Percentiles rank a stretch among this genome's conserved stretches.
phyloP scores from a whole-genome alignment of 495 filamentous ascomycete species.

The Parachaetomium inaequale region DNA sequence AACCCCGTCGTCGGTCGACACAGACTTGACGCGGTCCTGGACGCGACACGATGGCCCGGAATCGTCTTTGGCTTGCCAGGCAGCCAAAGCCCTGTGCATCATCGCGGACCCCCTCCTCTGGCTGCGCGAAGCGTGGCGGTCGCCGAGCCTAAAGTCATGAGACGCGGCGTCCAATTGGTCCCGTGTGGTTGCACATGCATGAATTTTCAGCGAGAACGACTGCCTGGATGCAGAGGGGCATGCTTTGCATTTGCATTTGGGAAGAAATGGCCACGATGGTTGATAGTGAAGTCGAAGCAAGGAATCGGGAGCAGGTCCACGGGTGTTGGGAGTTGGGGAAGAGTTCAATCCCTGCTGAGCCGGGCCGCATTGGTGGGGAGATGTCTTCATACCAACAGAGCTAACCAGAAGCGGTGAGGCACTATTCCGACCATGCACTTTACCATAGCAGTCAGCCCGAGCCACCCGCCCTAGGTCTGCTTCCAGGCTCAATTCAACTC shows the following conservation, averaged over 20 bases:
- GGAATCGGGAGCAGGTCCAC: background rate
- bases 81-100: constrained; percentile 9
- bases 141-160: background rate
- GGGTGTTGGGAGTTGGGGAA: background rate
- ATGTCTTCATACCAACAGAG: too few relatives aligned
- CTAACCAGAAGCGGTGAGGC: constrained; percentile 1
- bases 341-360: background rate
- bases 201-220: background rate
- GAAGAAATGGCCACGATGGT: background rate
- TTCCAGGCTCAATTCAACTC: constrained; percentile 22
- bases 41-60: background rate
- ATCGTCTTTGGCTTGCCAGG: background rate
- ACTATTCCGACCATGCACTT: constrained; percentile 4
- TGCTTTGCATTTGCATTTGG: background rate
- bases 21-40: background rate
- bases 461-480: constrained; percentile 6
- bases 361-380: background rate
- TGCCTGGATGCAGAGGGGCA: background rate
- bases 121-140: background rate
- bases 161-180: background rate
- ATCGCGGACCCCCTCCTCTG: background rate
- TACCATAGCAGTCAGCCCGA: constrained; percentile 4
- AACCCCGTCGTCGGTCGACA: background rate
- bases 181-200: background rate
- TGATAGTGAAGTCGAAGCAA: background rate